Base-by-base conservation (phyloP, 257 asterid species). In the Nicotiana attenuata region DNA sequence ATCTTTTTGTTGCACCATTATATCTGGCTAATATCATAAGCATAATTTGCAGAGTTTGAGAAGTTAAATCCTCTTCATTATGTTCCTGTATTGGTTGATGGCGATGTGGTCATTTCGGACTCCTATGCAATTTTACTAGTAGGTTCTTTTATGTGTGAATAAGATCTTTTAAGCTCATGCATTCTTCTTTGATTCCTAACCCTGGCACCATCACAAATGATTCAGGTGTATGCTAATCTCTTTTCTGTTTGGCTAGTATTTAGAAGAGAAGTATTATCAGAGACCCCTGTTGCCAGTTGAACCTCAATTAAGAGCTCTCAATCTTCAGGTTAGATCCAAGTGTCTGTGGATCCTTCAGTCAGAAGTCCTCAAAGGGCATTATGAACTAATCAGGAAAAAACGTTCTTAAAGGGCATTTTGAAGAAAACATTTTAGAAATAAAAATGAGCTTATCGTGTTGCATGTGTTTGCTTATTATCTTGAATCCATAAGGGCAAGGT, bases 41-140 rank as follows among this genome's bases (percentile, higher is more conserved):
- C 31, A 66, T 90, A 57, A 17, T 65, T 82, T 68, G 84, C 92
- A 93, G 97, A 92, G 80, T 93, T 92, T 60, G 98, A 92, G 90
- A 91, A 85, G 82, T n/a, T 93, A 81, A 93, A 91, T 80, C 97
- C 97, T 60, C 91, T 92, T 53, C 92, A 83, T 60, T 92, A 59
- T 78, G 98, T 93, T 77, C 98, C 97, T 0, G 96, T 88, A 47
- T 87, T 93, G 92, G 91, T 92, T 61, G 97, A 93, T 82, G 94
- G 91, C 53, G 96, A 92, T 87, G 87, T 90, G 26, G 82, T 89
- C 84, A 83, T 93, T 84, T 89, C 96, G 7, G 97, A 93, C 86
- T 93, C 98, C 3, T 91, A 65, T 78, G 96, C 97, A 63, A 91
- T 93, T 75, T 85, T 91, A 71, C 83, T 91, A 94, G 98, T 92